Evolutionary conservation across 2,329 filamentous ascomycete genomes (phyloP), one percentile per base, ranked within the genome.

Genomic region (Myriosclerotinia scirpicola): DNA sequence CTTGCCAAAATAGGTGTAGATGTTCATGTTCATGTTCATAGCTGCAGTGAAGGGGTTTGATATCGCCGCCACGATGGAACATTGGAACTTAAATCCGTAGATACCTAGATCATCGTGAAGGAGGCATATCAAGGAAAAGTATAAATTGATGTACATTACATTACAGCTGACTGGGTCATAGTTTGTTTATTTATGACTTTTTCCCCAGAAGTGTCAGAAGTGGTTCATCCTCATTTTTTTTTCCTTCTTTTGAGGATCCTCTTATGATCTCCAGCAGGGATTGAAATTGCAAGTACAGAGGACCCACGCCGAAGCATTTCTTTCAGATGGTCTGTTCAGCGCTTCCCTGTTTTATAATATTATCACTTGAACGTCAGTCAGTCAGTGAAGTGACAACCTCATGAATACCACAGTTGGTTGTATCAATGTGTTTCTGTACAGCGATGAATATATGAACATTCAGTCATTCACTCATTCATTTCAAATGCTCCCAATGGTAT

Each of bases 181-280:
- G 2, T 26, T 26, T 26, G 26, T 26, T 26, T 40, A 40, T 40
- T 12, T 8, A 40, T 40, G 44, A 46, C 17, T 20, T 46, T 26
- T 26, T 3, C 26, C 26, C 44, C 7, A 46, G 44, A 46, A 46
- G 15, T 46, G 44, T 61, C 26, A 60, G 42, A 48, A 36, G 36
- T 36, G 12, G 7, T 22, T 15, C 44, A 26, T n/a, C 5, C 15
- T 36, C 15, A 38, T 30, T 34, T 15, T 50, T 34, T 46, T 46
- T 17, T 22, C 14, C 15, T 30, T 14, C 2, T 54, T 7, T 15
- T 11, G n/a, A 50, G 20, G 30, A 61, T 61, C 58, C 15, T 30
- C 17, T 14, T 30, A 40, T 62, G 59, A 62, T 62, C 59, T 52
- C 46, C 59, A 62, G 30, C 59, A 62, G 48, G 59, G 59, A 62